Conservation (phyloP, 208 protist species). For the Leishmania gerbilli region DNA sequence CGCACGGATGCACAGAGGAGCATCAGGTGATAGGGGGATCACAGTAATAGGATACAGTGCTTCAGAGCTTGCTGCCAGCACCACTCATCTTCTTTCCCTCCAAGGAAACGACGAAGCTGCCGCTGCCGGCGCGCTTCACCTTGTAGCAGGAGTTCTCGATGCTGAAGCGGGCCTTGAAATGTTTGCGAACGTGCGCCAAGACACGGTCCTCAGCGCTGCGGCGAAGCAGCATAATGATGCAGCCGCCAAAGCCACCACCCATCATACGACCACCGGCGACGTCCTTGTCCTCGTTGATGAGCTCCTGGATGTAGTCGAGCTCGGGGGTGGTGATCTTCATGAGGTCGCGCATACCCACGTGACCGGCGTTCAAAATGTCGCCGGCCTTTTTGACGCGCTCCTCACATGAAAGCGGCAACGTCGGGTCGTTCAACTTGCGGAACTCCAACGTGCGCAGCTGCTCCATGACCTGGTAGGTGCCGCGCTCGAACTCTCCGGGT, state of each 20-base stretch:
- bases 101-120: slow-evolving; percentile 56
- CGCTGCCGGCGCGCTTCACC: slow-evolving; percentile 48
- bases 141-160: slow-evolving; percentile 59
- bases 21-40: not conserved
- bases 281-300: slow-evolving; percentile 55
- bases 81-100: slow-evolving; percentile 1
- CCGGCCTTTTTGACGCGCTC: slow-evolving; percentile 59
- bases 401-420: slow-evolving; percentile 32
- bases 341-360: slow-evolving; percentile 71
- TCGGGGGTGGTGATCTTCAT: slow-evolving; percentile 81
- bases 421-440: slow-evolving; percentile 45
- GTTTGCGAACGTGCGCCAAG: slow-evolving; percentile 43
- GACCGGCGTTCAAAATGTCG: slow-evolving; percentile 61
- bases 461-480: slow-evolving; percentile 72
- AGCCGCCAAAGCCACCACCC: slow-evolving; percentile 92
- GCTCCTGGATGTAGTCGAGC: slow-evolving; percentile 77
- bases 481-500: slow-evolving; percentile 57
- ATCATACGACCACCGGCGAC: slow-evolving; percentile 88
- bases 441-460: slow-evolving; percentile 71
- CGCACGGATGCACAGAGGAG: not conserved
- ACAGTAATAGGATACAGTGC: not conserved
- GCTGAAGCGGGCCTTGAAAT: slow-evolving; percentile 59
- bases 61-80: slow-evolving; percentile 3
- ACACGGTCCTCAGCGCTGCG: slow-evolving; percentile 52
- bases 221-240: slow-evolving; percentile 71